phyloP scores from a whole-genome alignment of 306 rosid species.

The Delonix regia region DNA sequence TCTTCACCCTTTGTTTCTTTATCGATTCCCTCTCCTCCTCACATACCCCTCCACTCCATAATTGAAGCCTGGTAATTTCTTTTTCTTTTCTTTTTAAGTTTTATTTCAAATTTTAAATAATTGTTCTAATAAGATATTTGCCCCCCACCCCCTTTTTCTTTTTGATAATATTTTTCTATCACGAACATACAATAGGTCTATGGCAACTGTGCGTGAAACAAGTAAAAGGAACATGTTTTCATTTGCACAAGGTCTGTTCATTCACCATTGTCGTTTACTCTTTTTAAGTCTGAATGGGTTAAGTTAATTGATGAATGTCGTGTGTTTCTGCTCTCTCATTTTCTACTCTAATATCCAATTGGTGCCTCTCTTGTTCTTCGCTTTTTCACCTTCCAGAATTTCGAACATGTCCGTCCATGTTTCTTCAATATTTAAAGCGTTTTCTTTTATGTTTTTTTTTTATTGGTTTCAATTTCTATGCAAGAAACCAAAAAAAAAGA shows the following conservation, averaged over 20 bases:
- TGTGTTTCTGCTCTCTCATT: not conserved
- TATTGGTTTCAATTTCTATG: too few species aligned
- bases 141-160: not conserved
- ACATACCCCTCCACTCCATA: constrained; percentile 60
- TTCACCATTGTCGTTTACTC: not conserved
- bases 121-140: not conserved
- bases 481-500: too few species aligned
- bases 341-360: too few species aligned
- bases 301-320: not conserved
- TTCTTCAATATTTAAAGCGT: too few species aligned
- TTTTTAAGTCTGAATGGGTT: not conserved
- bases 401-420: too few species aligned
- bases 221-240: constrained; percentile 75
- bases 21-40: constrained; percentile 57
- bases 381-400: too few species aligned
- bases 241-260: constrained; percentile 73
- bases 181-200: constrained; percentile 49
- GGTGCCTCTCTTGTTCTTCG: too few species aligned
- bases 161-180: not conserved
- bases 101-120: not conserved
- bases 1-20: constrained; percentile 65
- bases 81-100: not conserved
- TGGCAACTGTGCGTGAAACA: constrained; percentile 48
- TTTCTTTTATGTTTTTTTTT: too few species aligned
- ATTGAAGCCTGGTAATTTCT: constrained; percentile 60